These are phyloP conservation scores for Ustilaginoidea virens DNA, from an alignment of 2,329 filamentous ascomycete genomes.

Conservation along the genomic window DNA sequence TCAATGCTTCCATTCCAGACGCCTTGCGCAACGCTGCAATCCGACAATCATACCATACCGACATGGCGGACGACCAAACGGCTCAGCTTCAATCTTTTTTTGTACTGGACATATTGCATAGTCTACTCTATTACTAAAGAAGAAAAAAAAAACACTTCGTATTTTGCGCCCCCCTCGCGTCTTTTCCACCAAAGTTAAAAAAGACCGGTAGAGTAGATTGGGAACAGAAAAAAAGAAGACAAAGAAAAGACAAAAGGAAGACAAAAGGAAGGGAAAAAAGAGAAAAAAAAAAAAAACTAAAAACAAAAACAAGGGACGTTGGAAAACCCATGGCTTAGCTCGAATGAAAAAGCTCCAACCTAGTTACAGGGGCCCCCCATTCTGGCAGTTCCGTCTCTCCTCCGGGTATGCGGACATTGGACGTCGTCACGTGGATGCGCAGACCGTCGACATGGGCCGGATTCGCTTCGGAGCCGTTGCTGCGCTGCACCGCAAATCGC, in stretches of 20 bases:
- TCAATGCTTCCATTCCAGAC: too few species aligned
- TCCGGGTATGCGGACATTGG: conserved; percentile 12
- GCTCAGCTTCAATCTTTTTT: too few species aligned
- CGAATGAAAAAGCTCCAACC: conserved; percentile 10
- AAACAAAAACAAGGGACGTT: background rate
- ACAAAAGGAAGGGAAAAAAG: background rate
- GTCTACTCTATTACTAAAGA: too few species aligned
- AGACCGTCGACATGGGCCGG: conserved; percentile 14
- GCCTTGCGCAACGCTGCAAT: too few species aligned
- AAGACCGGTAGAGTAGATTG: too few species aligned
- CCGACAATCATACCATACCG: too few species aligned
- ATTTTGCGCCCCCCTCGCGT: too few species aligned
- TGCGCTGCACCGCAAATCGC: conserved; percentile 16
- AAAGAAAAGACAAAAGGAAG: too few species aligned
- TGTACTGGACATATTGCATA: too few species aligned
- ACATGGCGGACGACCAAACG: too few species aligned
- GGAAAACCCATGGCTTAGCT: background rate
- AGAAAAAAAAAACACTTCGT: too few species aligned
- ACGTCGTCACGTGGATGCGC: conserved; percentile 15
- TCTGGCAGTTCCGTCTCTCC: conserved; percentile 12
- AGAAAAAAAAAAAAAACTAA: background rate
- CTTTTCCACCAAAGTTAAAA: too few species aligned
- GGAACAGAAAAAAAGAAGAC: background rate
- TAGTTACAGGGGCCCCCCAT: conserved; percentile 12
- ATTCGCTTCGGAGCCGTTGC: conserved; percentile 12